phyloP scores from a whole-genome alignment of 148 eudicot genomes.

The Arctostaphylos glauca region DNA sequence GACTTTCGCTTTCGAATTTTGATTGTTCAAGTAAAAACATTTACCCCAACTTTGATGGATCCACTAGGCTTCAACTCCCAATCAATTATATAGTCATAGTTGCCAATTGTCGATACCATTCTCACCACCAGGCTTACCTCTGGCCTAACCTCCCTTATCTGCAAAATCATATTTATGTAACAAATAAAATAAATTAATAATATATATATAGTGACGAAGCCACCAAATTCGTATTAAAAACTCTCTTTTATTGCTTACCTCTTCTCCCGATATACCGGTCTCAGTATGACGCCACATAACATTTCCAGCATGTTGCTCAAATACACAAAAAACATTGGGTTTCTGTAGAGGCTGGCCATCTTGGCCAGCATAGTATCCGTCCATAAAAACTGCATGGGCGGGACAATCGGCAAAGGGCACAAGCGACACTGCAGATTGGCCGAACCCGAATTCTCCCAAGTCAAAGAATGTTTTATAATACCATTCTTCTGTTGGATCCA shows the following conservation, averaged over 20 bases:
- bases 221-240: too few relatives aligned
- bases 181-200: too few relatives aligned
- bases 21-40: not conserved
- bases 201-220: too few relatives aligned
- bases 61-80: constrained; percentile 45
- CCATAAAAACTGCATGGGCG: constrained; percentile 10
- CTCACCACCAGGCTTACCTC: constrained; percentile 14
- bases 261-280: not conserved
- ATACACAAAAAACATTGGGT: constrained; percentile 6
- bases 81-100: constrained; percentile 53
- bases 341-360: not conserved
- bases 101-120: constrained; percentile 19
- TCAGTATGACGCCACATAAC: constrained; percentile 5
- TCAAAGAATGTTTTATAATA: constrained; percentile 8
- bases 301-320: constrained; percentile 5
- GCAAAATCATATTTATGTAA: not conserved
- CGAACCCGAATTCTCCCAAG: constrained; percentile 8
- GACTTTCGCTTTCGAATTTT: too few relatives aligned
- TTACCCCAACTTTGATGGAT: constrained; percentile 36
- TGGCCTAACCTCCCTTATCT: constrained; percentile 4
- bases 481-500: constrained; percentile 13
- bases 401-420: not conserved
- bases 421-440: not conserved
- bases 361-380: not conserved
- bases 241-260: too few relatives aligned